Evolutionary conservation across 352 stramenopile species (phyloP), one percentile per base, ranked within the genome.

Genomic region (Pythium utonaiense): DNA sequence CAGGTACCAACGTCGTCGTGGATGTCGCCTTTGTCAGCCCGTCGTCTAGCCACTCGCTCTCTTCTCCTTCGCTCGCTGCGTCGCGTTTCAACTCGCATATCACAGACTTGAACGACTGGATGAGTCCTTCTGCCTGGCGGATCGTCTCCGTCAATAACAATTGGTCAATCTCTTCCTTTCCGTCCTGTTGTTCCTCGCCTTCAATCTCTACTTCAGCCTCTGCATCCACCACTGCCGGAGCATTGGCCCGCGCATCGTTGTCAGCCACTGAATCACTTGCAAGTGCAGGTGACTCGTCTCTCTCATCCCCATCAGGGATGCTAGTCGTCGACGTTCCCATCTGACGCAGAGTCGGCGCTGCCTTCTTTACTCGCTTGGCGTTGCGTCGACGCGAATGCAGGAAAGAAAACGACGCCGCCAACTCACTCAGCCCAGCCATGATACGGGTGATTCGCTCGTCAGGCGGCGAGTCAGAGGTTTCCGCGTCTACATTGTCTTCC

Each of bases 321-420:
- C 13, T 19, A 9, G 40, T 25, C 40, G 27, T 38, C 16, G 22
- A 47, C 40, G 40, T 47, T 19, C 16, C 40, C 2, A 25, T 47
- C 7, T 47, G n/a, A 47, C 40, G 40, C 3, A 8, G 1, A 3
- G 40, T 19, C n/a, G 21, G 16, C 10, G n/a, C n/a, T n/a, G 40
- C n/a, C 40, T 27, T 47, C n/a, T 47, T 52, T 21, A 34, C 27
- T 13, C 17, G 31, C 47, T 62, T 57, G 10, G 51, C 42, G 19
- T 53, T 19, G 14, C 49, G 62, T 6, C 62, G 62, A n/a, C 63
- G 63, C 22, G 63, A 65, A 25, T 70, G 63, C 21, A 70, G 45
- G 25, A 65, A 51, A 24, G 57, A 59, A 44, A 70, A 70, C 16
- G 52, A 58, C 4, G 45, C 44, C 1, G 63, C 57, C 1, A 70